Evolutionary conservation across 257 asterid species (phyloP), one percentile per base, ranked within the genome.

Genomic region (Fraxinus americana): DNA sequence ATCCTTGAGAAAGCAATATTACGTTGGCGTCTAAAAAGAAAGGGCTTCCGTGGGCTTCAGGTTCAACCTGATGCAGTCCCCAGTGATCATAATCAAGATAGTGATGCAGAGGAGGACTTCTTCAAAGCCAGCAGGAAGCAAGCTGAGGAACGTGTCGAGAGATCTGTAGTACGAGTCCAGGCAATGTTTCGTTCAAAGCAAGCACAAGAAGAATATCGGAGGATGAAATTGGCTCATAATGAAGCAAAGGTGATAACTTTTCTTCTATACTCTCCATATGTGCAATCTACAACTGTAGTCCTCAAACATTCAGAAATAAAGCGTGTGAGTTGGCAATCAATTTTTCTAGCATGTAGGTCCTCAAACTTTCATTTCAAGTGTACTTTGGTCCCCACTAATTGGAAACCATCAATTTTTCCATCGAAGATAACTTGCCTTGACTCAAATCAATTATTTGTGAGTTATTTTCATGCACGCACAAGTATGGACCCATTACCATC

Each of bases 91-190:
- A 84, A 84, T 77, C 86, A 84, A 85, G 94, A 82, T 59, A 66
- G 80, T 78, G 88, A 79, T 23, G 88, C 25, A 54, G 98, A 93
- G 81, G 99, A 96, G 85, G 96, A 86, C 76, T 96, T 96, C 90
- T 96, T 92, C 89, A 76, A 63, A 78, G 98, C 94, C 75, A 89
- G 99, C 88, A 86, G 99, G 88, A 90, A 91, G 81, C 98, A 91
- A 86, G 99, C 99, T 0, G 99, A 93, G 86, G 97, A 92, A 79
- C 99, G 99, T 45, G 95, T 93, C 1, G 98, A 96, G 88, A 86
- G 97, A 83, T 92, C 98, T 67, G 99, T 96, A 61, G 88, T 92
- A 8, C 87, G 87, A 61, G 99, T 96, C 52, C 99, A 96, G 82
- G 97, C 99, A 25, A 87, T 96, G 97, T 92, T 96, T 75, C 98